Base-by-base conservation (phyloP, 768 basidiomycete genomes). In the Tulasnella sp. region DNA sequence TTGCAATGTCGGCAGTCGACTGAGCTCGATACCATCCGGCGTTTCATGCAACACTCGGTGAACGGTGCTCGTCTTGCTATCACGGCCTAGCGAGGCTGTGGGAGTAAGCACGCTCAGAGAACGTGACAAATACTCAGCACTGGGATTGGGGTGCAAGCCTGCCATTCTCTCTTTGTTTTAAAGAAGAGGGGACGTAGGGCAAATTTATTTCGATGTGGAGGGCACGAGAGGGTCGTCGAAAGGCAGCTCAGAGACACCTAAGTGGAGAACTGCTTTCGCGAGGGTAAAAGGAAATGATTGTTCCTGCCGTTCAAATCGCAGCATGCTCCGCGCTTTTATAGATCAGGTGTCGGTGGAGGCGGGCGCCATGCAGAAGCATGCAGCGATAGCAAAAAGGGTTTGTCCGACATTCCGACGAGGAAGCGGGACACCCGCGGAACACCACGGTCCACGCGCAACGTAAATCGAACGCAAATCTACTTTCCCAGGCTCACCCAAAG, bases 401-500 rank as follows among this genome's bases (percentile, higher is more conserved):
- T 52, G 24, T n/a, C 62, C 62, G 62, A 31, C 0, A 12, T 36
- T 18, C 62, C 62, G 62, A 68, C 62, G 62, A 68, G 2, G 21
- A 14, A 36, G 62, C 62, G 62, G 62, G 34, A 68, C 62, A 36
- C 62, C 62, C 6, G 27, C 62, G 62, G 62, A 68, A 68, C 31
- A 36, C 62, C 62, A 27, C n/a, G n/a, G n/a, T n/a, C n/a, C n/a
- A n/a, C 62, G 16, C 18, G 27, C 56, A 34, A 68, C 62, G 62
- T 68, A 68, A 68, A 34, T 68, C 62, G 21, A 68, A 68, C 62
- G 8, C 2, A 68, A 68, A 31, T 68, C 62, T 34, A 68, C 62
- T 27, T 68, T 68, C 62, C 31, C 62, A 68, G 62, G 62, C 31
- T 5, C 62, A 68, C 27, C 62, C 62, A 74, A 74, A 74, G 72